Base-by-base conservation (phyloP, 2,329 filamentous ascomycete species). In the Venturiaceae sp. region DNA sequence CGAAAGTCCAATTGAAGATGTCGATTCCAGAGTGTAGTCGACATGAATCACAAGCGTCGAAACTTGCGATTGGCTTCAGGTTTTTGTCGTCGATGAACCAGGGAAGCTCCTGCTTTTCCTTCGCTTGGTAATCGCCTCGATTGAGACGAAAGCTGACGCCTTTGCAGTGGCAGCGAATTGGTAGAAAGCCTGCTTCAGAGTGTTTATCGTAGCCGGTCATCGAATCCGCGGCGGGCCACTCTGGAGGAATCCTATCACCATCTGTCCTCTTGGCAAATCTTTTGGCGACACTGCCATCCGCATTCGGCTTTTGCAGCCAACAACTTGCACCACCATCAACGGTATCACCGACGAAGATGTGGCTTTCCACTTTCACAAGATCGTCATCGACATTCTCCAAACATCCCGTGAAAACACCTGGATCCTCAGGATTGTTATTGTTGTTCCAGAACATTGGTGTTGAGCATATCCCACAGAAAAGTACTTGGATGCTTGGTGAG, bases 321-420 rank as follows among this genome's bases (percentile, higher is more conserved):
- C 71, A 64, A 2, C 73, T 73, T 1, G 78, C 72, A 0, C 81
- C 80, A 2, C 80, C 80, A 63, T 83, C 80, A 1, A 71, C 30
- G 0, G 80, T 83, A 58, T 82, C 79, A 1, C 66, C 72, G 0
- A 81, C 68, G 59, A 74, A 80, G 3, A 77, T 72, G 58, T 80
- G 75, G 1, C 70, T 60, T 0, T 54, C 61, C 16, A 68, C 61
- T 36, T 63, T 63, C 30, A 71, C 36, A 2, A 79, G 46, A 6
- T 65, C 63, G 0, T 60, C 62, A 0, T 64, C 61, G 0, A 66
- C 55, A 44, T 76, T 74, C 0, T 58, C 55, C 34, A 79, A 62
- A 0, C 65, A 63, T 0, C 78, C 77, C 0, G 73, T 75, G 1
- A 74, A 68, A 0, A 75, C 72, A 11, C 63, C 67, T 11, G 72